Evolutionary conservation across 805 yeast genomes (phyloP), one percentile per base, ranked within the genome.

Genomic region (Martiniozyma abietophila): DNA sequence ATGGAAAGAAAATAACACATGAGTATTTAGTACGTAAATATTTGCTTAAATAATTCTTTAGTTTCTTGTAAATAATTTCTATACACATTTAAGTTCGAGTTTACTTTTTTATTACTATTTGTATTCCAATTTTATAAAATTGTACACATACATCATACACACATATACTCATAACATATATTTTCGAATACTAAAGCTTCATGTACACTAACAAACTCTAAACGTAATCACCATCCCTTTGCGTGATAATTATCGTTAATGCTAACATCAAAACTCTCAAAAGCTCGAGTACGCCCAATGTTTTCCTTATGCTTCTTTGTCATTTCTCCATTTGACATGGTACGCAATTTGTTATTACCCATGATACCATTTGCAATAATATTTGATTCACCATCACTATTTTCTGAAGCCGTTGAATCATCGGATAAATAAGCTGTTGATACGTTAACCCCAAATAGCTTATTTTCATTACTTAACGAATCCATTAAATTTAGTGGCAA

Each of bases 211-310:
- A n/a, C n/a, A n/a, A n/a, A n/a, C n/a, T n/a, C 15, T 12, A 12
- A 18, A n/a, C n/a, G 17, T 18, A 8, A 18, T 47, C 41, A 62
- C 67, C 67, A 62, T 8, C 67, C 67, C 34, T 61, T 51, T 5
- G 67, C 59, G 39, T 62, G 65, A 38, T 62, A 62, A 39, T 61
- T 59, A 42, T 58, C 47, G 39, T 54, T 50, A 35, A n/a, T n/a
- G n/a, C n/a, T n/a, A n/a, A n/a, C n/a, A n/a, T n/a, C n/a, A n/a
- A n/a, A n/a, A n/a, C n/a, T n/a, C n/a, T n/a, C n/a, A n/a, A n/a
- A n/a, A n/a, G n/a, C n/a, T n/a, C n/a, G n/a, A n/a, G n/a, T n/a
- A n/a, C n/a, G n/a, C n/a, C n/a, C n/a, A n/a, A n/a, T n/a, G n/a
- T n/a, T n/a, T n/a, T n/a, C n/a, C n/a, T n/a, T n/a, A n/a, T n/a